Evolutionary conservation across 192 early-diverging fungal genomes (phyloP), one percentile per base, ranked within the genome.

Genomic region (Lunasporangiospora selenospora): DNA sequence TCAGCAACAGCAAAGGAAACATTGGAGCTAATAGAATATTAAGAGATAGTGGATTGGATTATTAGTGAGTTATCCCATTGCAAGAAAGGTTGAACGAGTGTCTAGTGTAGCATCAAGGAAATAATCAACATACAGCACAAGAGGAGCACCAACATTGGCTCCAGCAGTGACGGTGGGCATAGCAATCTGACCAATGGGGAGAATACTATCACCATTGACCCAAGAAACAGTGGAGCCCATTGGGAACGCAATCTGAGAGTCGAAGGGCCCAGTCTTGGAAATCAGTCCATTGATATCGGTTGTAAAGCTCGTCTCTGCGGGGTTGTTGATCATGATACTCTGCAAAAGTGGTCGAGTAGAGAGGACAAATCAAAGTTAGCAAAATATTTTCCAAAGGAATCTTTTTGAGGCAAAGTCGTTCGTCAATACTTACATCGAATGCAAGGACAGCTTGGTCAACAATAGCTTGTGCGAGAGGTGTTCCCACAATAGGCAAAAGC

Each of bases 391-490:
- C n/a, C n/a, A n/a, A n/a, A n/a, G n/a, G n/a, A n/a, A n/a, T n/a
- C n/a, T n/a, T n/a, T n/a, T n/a, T n/a, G n/a, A n/a, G n/a, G n/a
- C n/a, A n/a, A n/a, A n/a, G n/a, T n/a, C n/a, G n/a, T n/a, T n/a
- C n/a, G n/a, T n/a, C n/a, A n/a, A n/a, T n/a, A n/a, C n/a, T n/a
- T n/a, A n/a, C n/a, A 1, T 46, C 26, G 24, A 65, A 29, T 12
- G 1, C 15, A 21, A 62, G 18, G 12, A 3, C 40, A 18, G 57
- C 26, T 7, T 31, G 44, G 32, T 34, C 40, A 36, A 82, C 76
- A 52, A 82, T 65, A 6, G 41, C 19, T 47, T 73, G 71, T 6
- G 77, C 80, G 55, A 82, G 62, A 26, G 80, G 80, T 33, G 59
- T 65, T 26, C 67, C 78, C 47, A 83, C 64, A 26, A 76, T 30